These are phyloP conservation scores for Limonomyces culmigenus DNA, from an alignment of 1,284 basidiomycete genomes.

Conservation along the genomic window DNA sequence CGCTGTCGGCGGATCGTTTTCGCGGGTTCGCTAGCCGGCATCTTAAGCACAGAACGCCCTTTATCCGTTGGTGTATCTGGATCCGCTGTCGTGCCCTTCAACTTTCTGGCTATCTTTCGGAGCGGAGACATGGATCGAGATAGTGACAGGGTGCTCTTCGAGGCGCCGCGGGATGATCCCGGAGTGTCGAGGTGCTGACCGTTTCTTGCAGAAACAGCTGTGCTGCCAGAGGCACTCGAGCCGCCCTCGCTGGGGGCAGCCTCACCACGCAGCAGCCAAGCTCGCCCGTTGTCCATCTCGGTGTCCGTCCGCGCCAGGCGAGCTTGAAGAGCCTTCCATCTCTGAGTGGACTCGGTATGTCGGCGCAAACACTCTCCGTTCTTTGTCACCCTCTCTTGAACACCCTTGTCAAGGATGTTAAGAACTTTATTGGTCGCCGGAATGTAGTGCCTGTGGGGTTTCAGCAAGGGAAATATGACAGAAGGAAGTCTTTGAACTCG, in stretches of 20 bases:
- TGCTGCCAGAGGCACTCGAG: constrained; percentile 36
- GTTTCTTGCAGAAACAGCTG: constrained; percentile 7
- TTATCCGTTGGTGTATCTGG: constrained; percentile 27
- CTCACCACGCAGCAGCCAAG: constrained; percentile 37
- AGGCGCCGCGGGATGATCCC: constrained; percentile 11
- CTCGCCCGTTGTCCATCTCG: constrained; percentile 66
- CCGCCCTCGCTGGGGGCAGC: constrained; percentile 42
- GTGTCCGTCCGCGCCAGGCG: constrained; percentile 59
- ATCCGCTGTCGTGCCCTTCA: constrained; percentile 20
- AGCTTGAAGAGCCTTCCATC: constrained; percentile 68
- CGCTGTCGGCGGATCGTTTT: constrained; percentile 34
- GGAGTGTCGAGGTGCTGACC: no score
- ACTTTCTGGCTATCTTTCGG: constrained; percentile 51
- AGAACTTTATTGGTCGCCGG: constrained; percentile 86
- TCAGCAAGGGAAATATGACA: constrained; percentile 4
- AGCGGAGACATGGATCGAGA: constrained; percentile 65
- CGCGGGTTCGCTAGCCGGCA: constrained; percentile 37
- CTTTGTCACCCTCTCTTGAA: constrained; percentile 79
- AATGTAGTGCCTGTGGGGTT: constrained; percentile 56
- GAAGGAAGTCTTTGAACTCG: constrained; percentile 18
- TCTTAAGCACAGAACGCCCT: constrained; percentile 21
- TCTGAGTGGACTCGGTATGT: constrained; percentile 70
- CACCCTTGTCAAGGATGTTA: constrained; percentile 85
- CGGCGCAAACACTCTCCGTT: constrained; percentile 86
- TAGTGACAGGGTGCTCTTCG: constrained; percentile 28